Base-by-base conservation (phyloP, 768 basidiomycete genomes). In the Lenzites betulinus region DNA sequence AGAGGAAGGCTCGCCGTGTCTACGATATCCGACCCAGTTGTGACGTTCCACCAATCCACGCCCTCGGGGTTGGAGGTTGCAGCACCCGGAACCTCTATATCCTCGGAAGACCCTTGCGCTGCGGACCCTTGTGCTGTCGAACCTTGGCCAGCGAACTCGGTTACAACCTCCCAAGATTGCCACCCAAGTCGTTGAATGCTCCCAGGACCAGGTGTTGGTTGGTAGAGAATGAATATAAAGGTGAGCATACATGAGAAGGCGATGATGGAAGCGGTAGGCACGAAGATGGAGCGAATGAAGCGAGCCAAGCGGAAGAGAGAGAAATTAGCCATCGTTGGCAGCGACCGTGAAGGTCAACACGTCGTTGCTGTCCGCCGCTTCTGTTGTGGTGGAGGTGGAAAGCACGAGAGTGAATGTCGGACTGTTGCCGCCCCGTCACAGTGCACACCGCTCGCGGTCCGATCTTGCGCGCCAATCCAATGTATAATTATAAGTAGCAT, bases 81-180 rank as follows among this genome's bases (percentile, higher is more conserved):
- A 54, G 26, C 53, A 23, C 44, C 16, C 28, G 60, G n/a, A 16
- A 25, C 13, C 36, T 51, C 51, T 16, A 52, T 25, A 13, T 23
- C 39, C 22, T 54, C 59, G 7, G 59, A 23, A 2, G 59, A 12
- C 2, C 36, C 18, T 15, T 18, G 33, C 33, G 36, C 16, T 1
- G 35, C n/a, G 12, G 60, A 35, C 2, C 38, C 53, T 15, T 18
- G 33, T 33, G 36, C 16, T 1, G 35, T n/a, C n/a, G 60, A 35
- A 1, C 38, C 53, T 6, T 38, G 46, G 2, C 57, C 55, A 0
- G 56, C 18, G 2, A n/a, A 16, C 25, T 80, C 70, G 2, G 75
- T 71, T 0, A 94, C 78, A 3, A 82, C 68, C 44, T 91, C 93
- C 92, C 92, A 96, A 7, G 89, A 81, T 67, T 95, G 93, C 93